Conservation (phyloP, 495 filamentous ascomycete genomes). For the Lindgomyces ingoldianus region DNA sequence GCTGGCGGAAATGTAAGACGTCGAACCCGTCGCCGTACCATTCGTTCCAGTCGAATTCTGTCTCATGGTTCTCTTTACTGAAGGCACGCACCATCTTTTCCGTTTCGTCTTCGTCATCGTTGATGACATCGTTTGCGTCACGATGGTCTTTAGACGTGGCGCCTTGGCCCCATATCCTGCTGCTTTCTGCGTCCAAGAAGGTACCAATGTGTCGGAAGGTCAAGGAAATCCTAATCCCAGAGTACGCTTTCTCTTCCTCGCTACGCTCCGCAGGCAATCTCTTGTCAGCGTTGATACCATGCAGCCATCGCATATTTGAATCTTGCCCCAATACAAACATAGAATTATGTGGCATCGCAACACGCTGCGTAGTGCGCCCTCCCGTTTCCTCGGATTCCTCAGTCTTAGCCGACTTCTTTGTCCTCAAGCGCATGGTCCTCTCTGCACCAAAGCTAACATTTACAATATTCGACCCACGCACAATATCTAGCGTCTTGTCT, state of each 20-base stretch:
- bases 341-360: constrained; percentile 82
- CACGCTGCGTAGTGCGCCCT: constrained; percentile 60
- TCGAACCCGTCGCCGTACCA: constrained; percentile 83
- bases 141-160: constrained; percentile 66
- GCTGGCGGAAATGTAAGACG: constrained; percentile 69
- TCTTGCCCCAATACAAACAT: constrained; percentile 78
- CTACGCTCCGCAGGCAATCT: constrained; percentile 65
- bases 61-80: constrained; percentile 76
- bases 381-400: constrained; percentile 25
- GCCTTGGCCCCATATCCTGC: constrained; percentile 88
- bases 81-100: constrained; percentile 76
- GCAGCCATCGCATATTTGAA: constrained; percentile 86
- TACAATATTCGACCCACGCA: constrained; percentile 74
- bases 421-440: constrained; percentile 85
- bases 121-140: constrained; percentile 62
- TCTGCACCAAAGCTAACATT: constrained; percentile 92
- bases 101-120: constrained; percentile 65
- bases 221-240: constrained; percentile 81
- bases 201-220: constrained; percentile 93
- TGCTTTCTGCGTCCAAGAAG: constrained; percentile 63
- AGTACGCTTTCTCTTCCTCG: constrained; percentile 66
- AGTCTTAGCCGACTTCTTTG: constrained; percentile 61
- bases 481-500: constrained; percentile 95
- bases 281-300: constrained; percentile 87
- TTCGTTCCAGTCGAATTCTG: constrained; percentile 75